Evolutionary conservation across 2,329 filamentous ascomycete genomes (phyloP), one percentile per base, ranked within the genome.

Genomic region (Elsinoe fawcettii): DNA sequence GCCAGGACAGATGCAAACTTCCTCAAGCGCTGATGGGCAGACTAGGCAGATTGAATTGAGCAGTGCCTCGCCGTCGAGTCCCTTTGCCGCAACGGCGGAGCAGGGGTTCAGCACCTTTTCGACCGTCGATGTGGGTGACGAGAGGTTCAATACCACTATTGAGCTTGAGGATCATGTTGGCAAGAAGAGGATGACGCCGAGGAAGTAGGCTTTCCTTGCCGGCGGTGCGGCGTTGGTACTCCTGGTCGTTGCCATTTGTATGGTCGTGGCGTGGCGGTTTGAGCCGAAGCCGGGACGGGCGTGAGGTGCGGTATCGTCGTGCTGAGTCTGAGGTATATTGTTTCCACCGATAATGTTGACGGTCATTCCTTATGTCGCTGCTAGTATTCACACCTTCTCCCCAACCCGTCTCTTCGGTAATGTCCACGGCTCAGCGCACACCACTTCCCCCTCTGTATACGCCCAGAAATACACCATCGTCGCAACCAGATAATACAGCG

Each of bases 361-460:
- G 30, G 14, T 37, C 5, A 9, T 53, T 30, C 27, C 27, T 5
- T 30, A 5, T 30, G 27, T 30, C 27, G 18, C 7, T 16, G 9
- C 2, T 2, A 22, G 3, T 9, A 7, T 25, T 56, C 54, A 56
- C 23, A 37, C 54, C 20, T 49, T 56, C 54, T 56, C 41, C 22
- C 49, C 49, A 14, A 36, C n/a, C 3, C 54, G 7, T 51, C 74
- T 68, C 65, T 75, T 76, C 3, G 75, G 75, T 57, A 78, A 65
- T 22, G 75, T 77, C 75, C 75, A 78, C 46, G 75, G 75, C 55
- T 76, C 71, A 18, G 73, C 73, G 60, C 75, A 77, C 27, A 78
- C 73, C 74, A 96, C 91, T 85, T 99, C 93, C 73, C 93, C 93
- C 73, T 99, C 92, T 66, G 87, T 93, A 67, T 95, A 97, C 1